A percentile compares a stretch with the other conserved stretches of the same genome.
These are phyloP conservation scores for Hypoxylon fragiforme DNA, from an alignment of 495 filamentous ascomycete genomes.

Conservation along the genomic window DNA sequence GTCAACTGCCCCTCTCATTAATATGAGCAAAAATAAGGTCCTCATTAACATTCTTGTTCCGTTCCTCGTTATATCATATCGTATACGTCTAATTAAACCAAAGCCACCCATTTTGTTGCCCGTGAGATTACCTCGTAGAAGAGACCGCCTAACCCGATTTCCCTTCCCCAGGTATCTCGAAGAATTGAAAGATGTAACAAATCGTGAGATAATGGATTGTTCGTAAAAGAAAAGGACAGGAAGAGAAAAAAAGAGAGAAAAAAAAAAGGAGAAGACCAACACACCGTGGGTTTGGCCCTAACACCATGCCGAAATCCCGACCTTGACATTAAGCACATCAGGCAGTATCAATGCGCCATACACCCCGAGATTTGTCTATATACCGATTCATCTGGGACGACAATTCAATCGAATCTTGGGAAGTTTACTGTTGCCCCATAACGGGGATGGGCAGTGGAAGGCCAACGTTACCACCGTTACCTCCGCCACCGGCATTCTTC, in stretches of 20 bases:
- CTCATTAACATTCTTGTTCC: conserved; percentile 26
- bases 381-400: conserved; percentile 8
- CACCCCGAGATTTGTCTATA: conserved; percentile 21
- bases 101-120: conserved; percentile 32
- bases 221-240: neutral
- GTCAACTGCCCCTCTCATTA: too few relatives aligned
- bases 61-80: conserved; percentile 29
- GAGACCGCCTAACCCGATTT: conserved; percentile 10
- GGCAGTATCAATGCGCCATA: conserved; percentile 25
- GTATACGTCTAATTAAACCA: conserved; percentile 26
- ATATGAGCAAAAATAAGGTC: conserved; percentile 1
- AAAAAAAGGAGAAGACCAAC: conserved; percentile 12
- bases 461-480: conserved; percentile 6
- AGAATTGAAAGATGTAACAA: conserved; percentile 9
- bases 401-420: conserved; percentile 1
- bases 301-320: conserved; percentile 22
- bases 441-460: conserved; percentile 13
- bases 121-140: conserved; percentile 23
- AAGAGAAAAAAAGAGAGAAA: conserved; percentile 7
- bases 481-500: conserved; percentile 37
- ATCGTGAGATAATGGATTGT: neutral
- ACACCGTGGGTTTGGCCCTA: conserved; percentile 26
- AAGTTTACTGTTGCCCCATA: conserved; percentile 17
- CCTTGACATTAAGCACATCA: conserved; percentile 12
- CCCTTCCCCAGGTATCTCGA: conserved; percentile 28